Percentiles rank a stretch among this genome's conserved stretches.
Evolutionary conservation across 805 yeast genomes (phyloP).

Genomic region (Suhomyces pyralidae): DNA sequence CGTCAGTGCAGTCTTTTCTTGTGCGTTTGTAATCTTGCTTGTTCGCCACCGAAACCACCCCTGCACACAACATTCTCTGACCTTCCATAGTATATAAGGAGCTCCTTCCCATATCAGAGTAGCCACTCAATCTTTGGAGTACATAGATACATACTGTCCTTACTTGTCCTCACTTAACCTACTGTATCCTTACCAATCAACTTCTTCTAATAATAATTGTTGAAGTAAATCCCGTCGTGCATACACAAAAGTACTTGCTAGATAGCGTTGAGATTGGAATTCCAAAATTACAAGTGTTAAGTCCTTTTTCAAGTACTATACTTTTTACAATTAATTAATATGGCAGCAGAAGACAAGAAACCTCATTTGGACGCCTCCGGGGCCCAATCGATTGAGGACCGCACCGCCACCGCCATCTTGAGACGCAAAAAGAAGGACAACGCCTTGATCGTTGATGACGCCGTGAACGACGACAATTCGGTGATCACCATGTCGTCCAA

Average conservation of each 20-base stretch:
- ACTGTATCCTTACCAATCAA: no score
- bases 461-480: slow-evolving; percentile 94
- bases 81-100: slow-evolving; percentile 1
- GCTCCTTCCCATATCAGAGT: neutral
- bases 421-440: slow-evolving; percentile 98
- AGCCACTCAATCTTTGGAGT: neutral
- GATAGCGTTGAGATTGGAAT: slow-evolving; percentile 2
- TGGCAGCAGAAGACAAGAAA: slow-evolving; percentile 24
- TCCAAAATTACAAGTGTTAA: neutral
- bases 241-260: slow-evolving; percentile 1
- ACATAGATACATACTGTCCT: neutral
- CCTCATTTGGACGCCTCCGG: slow-evolving; percentile 61
- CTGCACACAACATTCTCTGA: slow-evolving; percentile 1
- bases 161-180: no score
- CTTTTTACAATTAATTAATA: neutral
- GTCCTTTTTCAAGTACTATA: neutral
- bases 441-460: slow-evolving; percentile 93
- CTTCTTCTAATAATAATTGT: no score
- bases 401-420: slow-evolving; percentile 94
- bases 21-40: no score
- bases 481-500: slow-evolving; percentile 92
- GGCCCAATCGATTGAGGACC: slow-evolving; percentile 53
- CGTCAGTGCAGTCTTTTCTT: no score
- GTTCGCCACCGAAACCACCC: slow-evolving; percentile 4
- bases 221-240: neutral